Percentiles rank a stretch among this genome's conserved stretches.
Evolutionary conservation across 2,329 filamentous ascomycete species (phyloP).

Genomic region (Pseudocercospora pini-densiflorae): DNA sequence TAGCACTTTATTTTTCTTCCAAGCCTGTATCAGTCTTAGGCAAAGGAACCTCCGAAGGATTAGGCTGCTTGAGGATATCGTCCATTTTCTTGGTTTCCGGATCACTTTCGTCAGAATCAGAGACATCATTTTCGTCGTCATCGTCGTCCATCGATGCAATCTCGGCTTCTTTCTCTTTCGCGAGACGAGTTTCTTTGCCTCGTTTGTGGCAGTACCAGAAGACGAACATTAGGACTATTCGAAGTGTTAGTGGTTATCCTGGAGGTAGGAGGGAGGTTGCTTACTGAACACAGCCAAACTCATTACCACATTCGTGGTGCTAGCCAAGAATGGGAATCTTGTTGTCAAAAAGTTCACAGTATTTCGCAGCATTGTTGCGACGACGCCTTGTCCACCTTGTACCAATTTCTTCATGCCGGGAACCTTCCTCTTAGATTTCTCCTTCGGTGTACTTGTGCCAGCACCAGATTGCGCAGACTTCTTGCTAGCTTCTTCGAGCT

Average conservation of each 20-base stretch:
- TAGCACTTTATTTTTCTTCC: not conserved
- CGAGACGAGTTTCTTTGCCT: constrained; percentile 81
- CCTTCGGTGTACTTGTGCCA: constrained; percentile 33
- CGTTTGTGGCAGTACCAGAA: constrained; percentile 99
- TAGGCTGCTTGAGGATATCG: constrained; percentile 31
- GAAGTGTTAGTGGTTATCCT: constrained; percentile 28
- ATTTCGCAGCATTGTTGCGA: constrained; percentile 82
- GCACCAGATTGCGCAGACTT: constrained; percentile 53
- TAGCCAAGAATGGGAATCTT: constrained; percentile 84
- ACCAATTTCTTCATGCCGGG: constrained; percentile 78
- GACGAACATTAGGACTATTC: constrained; percentile 80
- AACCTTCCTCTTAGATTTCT: constrained; percentile 68
- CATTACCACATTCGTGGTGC: constrained; percentile 87
- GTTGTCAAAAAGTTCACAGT: constrained; percentile 87
- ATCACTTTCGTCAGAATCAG: constrained; percentile 25
- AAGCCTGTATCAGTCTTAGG: constrained; percentile 19
- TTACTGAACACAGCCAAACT: constrained; percentile 85
- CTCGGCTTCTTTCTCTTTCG: constrained; percentile 25
- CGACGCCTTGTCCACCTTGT: constrained; percentile 77
- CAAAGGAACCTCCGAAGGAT: constrained; percentile 32
- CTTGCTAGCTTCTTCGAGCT: constrained; percentile 32
- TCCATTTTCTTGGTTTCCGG: constrained; percentile 24
- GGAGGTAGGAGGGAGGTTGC: constrained; percentile 42
- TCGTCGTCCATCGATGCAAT: constrained; percentile 24
- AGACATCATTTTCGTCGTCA: constrained; percentile 30